These are phyloP conservation scores for Capronia epimyces DNA, from an alignment of 2,329 filamentous ascomycete species.

Conservation along the genomic window DNA sequence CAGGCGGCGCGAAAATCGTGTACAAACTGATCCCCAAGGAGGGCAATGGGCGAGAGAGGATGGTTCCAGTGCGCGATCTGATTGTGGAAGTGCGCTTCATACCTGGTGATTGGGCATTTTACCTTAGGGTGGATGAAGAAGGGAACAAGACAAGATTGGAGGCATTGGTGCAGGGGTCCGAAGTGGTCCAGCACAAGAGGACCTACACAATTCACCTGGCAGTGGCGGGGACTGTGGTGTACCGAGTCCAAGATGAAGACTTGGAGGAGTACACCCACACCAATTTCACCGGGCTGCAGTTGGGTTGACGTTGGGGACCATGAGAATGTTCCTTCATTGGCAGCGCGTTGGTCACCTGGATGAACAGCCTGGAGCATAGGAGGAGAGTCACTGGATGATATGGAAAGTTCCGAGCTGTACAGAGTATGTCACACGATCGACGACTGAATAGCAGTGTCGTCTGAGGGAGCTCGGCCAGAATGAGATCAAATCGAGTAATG, in stretches of 20 bases:
- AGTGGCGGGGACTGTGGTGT: too few species aligned
- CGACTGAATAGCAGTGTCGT: too few species aligned
- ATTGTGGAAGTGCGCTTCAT: background rate
- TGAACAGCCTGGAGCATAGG: too few species aligned
- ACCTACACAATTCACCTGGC: background rate
- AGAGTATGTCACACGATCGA: too few species aligned
- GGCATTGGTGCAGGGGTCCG: conserved; percentile 1
- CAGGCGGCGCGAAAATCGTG: background rate
- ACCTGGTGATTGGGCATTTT: background rate
- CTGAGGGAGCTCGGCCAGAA: too few species aligned
- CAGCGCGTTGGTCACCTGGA: too few species aligned
- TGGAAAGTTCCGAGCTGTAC: too few species aligned
- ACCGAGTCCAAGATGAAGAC: conserved; percentile 2
- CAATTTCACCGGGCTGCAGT: background rate
- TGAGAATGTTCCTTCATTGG: too few species aligned
- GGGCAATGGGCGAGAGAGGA: background rate
- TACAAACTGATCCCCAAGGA: conserved; percentile 1
- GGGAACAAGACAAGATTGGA: background rate
- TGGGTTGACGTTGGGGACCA: background rate
- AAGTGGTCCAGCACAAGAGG: background rate
- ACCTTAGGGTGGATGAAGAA: background rate
- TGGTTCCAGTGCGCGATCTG: background rate
- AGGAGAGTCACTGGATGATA: too few species aligned
- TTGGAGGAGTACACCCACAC: background rate
- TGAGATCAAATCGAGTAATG: too few species aligned